These are phyloP conservation scores for Mycena galopus DNA, from an alignment of 768 basidiomycete species.

Conservation along the genomic window DNA sequence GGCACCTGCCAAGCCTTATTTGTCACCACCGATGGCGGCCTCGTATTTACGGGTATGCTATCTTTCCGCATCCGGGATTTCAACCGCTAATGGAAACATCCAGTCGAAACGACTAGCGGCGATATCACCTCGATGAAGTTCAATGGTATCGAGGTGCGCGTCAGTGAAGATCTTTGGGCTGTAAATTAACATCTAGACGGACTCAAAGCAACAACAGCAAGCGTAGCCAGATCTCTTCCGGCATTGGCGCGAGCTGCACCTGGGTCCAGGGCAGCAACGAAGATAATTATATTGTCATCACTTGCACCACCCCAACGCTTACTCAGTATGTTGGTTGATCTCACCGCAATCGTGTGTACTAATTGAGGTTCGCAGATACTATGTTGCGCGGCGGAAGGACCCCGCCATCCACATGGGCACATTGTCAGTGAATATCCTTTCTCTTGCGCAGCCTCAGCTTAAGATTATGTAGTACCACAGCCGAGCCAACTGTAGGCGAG, in stretches of 20 bases:
- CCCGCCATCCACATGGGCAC: constrained; percentile 56
- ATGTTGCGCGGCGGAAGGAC: constrained; percentile 51
- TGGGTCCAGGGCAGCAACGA: constrained; percentile 44
- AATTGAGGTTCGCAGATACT: constrained; percentile 28
- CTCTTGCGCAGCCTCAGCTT: too few relatives aligned
- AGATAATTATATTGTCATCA: constrained; percentile 54
- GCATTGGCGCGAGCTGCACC: constrained; percentile 50
- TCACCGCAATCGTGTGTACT: too few relatives aligned
- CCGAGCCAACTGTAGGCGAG: constrained; percentile 52
- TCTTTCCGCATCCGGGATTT: neutral
- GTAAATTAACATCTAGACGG: neutral
- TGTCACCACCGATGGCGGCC: constrained; percentile 43
- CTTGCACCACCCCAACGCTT: constrained; percentile 49
- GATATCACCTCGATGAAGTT: constrained; percentile 61
- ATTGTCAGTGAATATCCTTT: too few relatives aligned
- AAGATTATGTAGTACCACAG: too few relatives aligned
- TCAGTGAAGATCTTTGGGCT: neutral
- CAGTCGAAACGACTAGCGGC: constrained; percentile 49
- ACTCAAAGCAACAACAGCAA: constrained; percentile 42
- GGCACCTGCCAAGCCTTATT: too few relatives aligned
- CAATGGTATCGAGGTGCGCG: constrained; percentile 62
- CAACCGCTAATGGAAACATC: neutral
- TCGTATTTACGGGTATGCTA: constrained; percentile 48
- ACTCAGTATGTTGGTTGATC: constrained; percentile 42
- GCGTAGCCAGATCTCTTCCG: constrained; percentile 62